Percentiles rank a stretch among this genome's conserved stretches.
Conservation (phyloP, 148 eudicot genomes). For the Chenopodium suecicum region DNA sequence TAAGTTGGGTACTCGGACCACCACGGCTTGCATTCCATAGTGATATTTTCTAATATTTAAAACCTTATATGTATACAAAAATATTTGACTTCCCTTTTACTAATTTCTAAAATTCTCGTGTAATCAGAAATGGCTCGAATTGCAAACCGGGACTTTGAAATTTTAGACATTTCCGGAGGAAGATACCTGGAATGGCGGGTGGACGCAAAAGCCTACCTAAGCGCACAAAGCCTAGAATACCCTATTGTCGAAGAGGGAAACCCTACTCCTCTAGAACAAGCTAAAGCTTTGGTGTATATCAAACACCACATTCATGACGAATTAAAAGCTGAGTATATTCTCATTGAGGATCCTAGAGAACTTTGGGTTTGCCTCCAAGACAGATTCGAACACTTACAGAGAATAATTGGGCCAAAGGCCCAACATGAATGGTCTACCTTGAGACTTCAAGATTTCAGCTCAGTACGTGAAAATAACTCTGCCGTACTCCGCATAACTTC, state of each 20-base stretch:
- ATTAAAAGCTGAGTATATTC: neutral
- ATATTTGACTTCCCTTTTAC: no score
- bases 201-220: slow-evolving; percentile 2
- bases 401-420: neutral
- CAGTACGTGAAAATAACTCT: neutral
- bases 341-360: neutral
- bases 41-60: no score
- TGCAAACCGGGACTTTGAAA: slow-evolving; percentile 1
- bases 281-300: neutral
- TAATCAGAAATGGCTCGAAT: neutral
- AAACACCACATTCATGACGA: neutral
- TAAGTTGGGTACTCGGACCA: no score
- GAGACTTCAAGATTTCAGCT: slow-evolving; percentile 7
- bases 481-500: neutral
- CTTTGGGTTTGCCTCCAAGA: neutral
- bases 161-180: neutral
- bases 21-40: no score
- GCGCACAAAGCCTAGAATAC: neutral
- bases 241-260: neutral
- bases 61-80: no score
- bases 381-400: neutral
- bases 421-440: slow-evolving; percentile 2
- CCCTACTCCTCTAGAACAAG: no score
- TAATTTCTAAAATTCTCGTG: no score
- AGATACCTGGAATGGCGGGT: slow-evolving; percentile 3